These are phyloP conservation scores for Neoboletus brunneissimus DNA, from an alignment of 768 basidiomycete species.

Conservation along the genomic window DNA sequence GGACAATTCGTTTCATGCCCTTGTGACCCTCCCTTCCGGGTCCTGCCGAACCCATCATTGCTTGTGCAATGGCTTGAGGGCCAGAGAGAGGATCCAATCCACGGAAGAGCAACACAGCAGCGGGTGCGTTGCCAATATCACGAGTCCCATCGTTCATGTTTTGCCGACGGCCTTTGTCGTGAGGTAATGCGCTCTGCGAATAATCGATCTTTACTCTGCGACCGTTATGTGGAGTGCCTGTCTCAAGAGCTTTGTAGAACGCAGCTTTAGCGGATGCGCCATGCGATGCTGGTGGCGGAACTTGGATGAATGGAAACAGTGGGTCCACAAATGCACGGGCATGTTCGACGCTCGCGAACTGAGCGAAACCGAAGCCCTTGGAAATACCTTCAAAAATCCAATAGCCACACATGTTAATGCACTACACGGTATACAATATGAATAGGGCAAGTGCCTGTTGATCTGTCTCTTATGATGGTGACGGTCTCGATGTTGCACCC, in stretches of 20 bases:
- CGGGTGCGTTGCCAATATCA: conserved; percentile 87
- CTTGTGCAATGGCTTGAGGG: conserved; percentile 82
- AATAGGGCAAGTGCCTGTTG: conserved; percentile 90
- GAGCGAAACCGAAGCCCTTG: conserved; percentile 96
- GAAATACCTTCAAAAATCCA: conserved; percentile 82
- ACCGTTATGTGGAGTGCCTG: conserved; percentile 68
- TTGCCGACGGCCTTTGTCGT: conserved; percentile 62
- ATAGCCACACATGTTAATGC: conserved; percentile 71
- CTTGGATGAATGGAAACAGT: conserved; percentile 85
- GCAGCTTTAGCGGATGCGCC: conserved; percentile 71
- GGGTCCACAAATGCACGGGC: conserved; percentile 91
- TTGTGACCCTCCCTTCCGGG: conserved; percentile 71
- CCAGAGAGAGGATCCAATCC: conserved; percentile 87
- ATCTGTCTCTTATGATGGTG: conserved; percentile 95
- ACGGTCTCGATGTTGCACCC: conserved; percentile 80
- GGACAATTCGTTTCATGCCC: conserved; percentile 83
- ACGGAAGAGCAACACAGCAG: conserved; percentile 82
- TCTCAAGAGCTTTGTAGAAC: conserved; percentile 74
- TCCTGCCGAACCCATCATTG: conserved; percentile 82
- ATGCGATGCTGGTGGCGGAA: conserved; percentile 89
- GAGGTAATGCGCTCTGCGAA: conserved; percentile 78
- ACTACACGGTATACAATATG: conserved; percentile 61
- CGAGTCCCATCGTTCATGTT: conserved; percentile 90
- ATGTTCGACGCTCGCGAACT: conserved; percentile 82
- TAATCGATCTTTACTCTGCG: conserved; percentile 95